Evolutionary conservation across 441 rosid species (phyloP), one percentile per base, ranked within the genome.

Genomic region (Croton laevigatus): DNA sequence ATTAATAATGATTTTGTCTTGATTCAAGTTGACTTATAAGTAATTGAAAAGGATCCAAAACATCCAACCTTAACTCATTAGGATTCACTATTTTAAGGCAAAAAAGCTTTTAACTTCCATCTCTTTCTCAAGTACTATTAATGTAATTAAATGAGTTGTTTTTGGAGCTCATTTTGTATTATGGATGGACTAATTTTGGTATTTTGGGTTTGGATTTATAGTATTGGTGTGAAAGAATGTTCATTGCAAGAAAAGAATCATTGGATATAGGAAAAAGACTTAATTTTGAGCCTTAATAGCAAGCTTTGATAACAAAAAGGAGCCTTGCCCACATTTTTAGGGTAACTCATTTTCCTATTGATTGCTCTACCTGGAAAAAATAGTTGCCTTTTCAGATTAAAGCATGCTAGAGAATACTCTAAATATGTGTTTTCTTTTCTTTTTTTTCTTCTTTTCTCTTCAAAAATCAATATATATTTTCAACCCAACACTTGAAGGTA

Each of bases 331-430:
- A 17, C 54, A 27, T 27, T 27, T 27, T 27, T 8, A 37, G 64
- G 44, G 45, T 11, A 38, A 20, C 22, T 11, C 44, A 42, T 17
- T 42, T 44, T 32, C 57, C 36, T 44, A 16, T 59, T 11, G 6
- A 10, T n/a, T 62, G 52, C 6, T 51, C 52, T 36, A 62, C 49
- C 1, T 27, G n/a, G 61, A 19, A 53, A 36, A 40, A 34, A 20
- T 5, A 7, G n/a, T 53, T 66, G 38, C 60, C 60, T 54, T 68
- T 72, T 17, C 70, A 48, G 62, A 63, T 63, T 58, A 68, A 63
- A 76, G 55, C 65, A 68, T 49, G 45, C 32, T 66, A 63, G 55
- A 46, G 40, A 49, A 34, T 6, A 14, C 11, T 42, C 40, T 57
- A 23, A 68, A n/a, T 16, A 2, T 57, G 42, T 14, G 14, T 11